Evolutionary conservation across 106 monocot species (phyloP), one percentile per base, ranked within the genome.

Genomic region (Dendrobium huoshanense): DNA sequence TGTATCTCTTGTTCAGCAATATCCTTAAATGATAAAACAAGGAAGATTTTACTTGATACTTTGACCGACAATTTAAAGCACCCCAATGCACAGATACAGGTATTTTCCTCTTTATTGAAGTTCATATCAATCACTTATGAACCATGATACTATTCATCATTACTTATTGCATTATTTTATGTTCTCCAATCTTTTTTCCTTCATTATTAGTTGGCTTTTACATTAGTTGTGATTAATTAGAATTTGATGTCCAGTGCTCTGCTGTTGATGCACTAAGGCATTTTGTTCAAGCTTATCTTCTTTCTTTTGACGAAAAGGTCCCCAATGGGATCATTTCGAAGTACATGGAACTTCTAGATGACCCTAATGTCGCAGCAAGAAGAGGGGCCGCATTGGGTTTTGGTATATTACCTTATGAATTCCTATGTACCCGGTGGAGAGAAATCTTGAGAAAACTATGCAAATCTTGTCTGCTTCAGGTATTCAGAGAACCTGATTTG

Each of bases 81-180:
- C 45, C 99, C 99, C 29, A 99, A 93, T 95, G 55, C 84, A 77
- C 95, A 93, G 77, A 95, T 99, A 88, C 99, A 99, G 99, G 99
- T 95, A 77, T 49, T 13, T 44, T 55, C 68, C 19, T 67, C 31
- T 29, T 31, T 43, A 37, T 72, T 24, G 33, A 49, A 55, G 43
- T 80, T 77, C 19, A 31, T 80, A 44, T 80, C 75, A 27, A 22
- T 3, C 16, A 15, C 4, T 74, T 17, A 19, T 19, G 41, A 42
- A 17, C 3, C 42, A 73, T 42, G 42, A 42, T 42, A 41, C 7
- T 42, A 20, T 4, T 42, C 20, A 19, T 16, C 48, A 47, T 49
- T 76, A 49, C 41, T 74, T 6, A 0, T 22, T 49, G 45, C 25
- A 15, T 25, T 48, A 3, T 76, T 76, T 22, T 76, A 25, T 76